These are phyloP conservation scores for Tulasnella sp. DNA, from an alignment of 768 basidiomycete species.

Conservation along the genomic window DNA sequence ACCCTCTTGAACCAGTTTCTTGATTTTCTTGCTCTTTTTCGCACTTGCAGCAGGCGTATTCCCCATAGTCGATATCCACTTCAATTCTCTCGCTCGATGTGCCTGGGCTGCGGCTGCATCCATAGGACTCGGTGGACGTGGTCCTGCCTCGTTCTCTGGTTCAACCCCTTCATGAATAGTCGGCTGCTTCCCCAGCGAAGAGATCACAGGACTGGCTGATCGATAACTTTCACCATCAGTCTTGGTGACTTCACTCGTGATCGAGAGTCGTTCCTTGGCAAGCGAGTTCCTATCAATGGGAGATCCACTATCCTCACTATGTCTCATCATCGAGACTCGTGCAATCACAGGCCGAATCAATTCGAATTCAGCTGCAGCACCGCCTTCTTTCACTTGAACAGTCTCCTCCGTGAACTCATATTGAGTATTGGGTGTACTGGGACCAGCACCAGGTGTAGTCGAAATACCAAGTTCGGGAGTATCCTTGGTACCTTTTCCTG, in stretches of 20 bases:
- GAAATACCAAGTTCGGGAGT: conserved; percentile 17
- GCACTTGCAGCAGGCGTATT: conserved; percentile 46
- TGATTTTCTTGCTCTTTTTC: conserved; percentile 66
- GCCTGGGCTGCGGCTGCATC: conserved; percentile 31
- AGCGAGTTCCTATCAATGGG: too few species aligned
- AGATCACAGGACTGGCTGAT: not conserved
- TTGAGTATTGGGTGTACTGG: conserved; percentile 20
- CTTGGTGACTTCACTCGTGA: not conserved
- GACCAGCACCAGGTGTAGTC: conserved; percentile 24
- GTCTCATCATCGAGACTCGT: conserved; percentile 70
- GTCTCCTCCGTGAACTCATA: conserved; percentile 35
- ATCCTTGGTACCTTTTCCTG: conserved; percentile 16
- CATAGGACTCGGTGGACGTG: not conserved
- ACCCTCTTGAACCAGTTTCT: conserved; percentile 55
- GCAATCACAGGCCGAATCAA: conserved; percentile 23
- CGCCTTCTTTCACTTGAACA: conserved; percentile 47
- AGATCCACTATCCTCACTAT: conserved; percentile 30
- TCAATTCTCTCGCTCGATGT: conserved; percentile 60
- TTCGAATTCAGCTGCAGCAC: conserved; percentile 6
- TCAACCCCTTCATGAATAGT: not conserved
- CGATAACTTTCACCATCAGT: conserved; percentile 1
- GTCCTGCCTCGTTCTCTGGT: not conserved
- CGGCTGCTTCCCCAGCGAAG: not conserved
- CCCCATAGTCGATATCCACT: conserved; percentile 56
- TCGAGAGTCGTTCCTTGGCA: not conserved